These are phyloP conservation scores for Pelargonium australe DNA, from an alignment of 441 rosid genomes.

Conservation along the genomic window DNA sequence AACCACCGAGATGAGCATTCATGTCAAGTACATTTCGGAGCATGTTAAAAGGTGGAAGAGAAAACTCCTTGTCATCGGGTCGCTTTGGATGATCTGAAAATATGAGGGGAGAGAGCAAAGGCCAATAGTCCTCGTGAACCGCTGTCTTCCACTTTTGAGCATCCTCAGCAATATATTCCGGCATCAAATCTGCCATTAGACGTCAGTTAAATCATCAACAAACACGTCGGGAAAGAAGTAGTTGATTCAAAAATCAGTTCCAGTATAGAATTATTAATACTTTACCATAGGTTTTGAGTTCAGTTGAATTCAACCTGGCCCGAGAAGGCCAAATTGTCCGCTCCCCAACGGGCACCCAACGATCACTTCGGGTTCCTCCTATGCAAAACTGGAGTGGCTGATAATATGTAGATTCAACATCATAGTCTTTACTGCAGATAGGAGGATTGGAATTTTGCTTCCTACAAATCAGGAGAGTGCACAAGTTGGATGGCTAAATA, in stretches of 20 bases:
- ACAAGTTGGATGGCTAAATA: too few species aligned
- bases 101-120: conserved; percentile 87
- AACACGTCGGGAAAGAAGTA: too few species aligned
- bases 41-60: conserved; percentile 95
- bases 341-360: conserved; percentile 78
- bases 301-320: conserved; percentile 64
- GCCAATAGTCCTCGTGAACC: conserved; percentile 66
- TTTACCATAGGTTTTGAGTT: conserved; percentile 72
- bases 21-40: conserved; percentile 88
- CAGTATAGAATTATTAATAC: not conserved
- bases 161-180: conserved; percentile 63
- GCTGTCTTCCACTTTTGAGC: conserved; percentile 50
- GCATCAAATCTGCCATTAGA: conserved; percentile 47
- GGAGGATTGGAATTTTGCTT: conserved; percentile 66
- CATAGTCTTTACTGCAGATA: conserved; percentile 66
- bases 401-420: conserved; percentile 84
- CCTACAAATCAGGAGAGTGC: conserved; percentile 31
- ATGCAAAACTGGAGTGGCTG: conserved; percentile 79
- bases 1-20: conserved; percentile 90
- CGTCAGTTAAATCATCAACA: not conserved
- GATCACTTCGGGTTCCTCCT: conserved; percentile 68
- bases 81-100: conserved; percentile 99
- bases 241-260: too few species aligned
- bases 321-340: conserved; percentile 78
- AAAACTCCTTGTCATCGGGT: conserved; percentile 89